Percentiles rank a stretch among this genome's conserved stretches.
These are phyloP conservation scores for Leptodermis oblonga DNA, from an alignment of 257 asterid genomes.

Conservation along the genomic window DNA sequence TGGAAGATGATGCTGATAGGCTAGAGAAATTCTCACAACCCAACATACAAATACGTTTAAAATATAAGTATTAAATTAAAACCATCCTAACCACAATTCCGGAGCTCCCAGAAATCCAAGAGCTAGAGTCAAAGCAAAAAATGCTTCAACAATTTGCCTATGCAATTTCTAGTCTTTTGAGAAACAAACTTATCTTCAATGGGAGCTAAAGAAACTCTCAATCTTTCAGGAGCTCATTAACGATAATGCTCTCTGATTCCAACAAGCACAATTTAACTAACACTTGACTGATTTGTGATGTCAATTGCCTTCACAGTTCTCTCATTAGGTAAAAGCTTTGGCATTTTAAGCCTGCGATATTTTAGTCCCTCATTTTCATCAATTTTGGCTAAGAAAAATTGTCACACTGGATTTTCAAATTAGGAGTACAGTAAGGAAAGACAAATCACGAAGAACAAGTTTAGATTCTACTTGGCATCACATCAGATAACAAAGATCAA, in stretches of 20 bases:
- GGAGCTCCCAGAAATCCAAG: neutral
- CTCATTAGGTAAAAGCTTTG: neutral
- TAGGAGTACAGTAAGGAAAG: neutral
- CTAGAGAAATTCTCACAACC: neutral
- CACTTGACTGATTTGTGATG: constrained; percentile 1
- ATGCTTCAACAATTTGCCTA: neutral
- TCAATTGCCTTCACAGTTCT: constrained; percentile 18
- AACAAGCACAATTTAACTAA: neutral
- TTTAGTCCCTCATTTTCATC: neutral
- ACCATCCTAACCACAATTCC: neutral
- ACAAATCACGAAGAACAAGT: neutral
- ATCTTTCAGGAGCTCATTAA: neutral
- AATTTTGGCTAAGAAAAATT: neutral
- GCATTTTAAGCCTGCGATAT: neutral
- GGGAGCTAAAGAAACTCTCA: constrained; percentile 3
- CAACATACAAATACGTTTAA: neutral
- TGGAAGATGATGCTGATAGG: constrained; percentile 7
- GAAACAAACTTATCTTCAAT: neutral
- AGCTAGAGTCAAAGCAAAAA: neutral
- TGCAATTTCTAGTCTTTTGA: neutral
- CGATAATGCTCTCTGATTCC: neutral
- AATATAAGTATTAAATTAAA: neutral
- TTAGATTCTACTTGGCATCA: constrained; percentile 9
- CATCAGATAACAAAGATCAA: neutral
- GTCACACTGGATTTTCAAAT: neutral